Evolutionary conservation across 306 rosid species (phyloP), one percentile per base, ranked within the genome.

Genomic region (Trifolium dubium): DNA sequence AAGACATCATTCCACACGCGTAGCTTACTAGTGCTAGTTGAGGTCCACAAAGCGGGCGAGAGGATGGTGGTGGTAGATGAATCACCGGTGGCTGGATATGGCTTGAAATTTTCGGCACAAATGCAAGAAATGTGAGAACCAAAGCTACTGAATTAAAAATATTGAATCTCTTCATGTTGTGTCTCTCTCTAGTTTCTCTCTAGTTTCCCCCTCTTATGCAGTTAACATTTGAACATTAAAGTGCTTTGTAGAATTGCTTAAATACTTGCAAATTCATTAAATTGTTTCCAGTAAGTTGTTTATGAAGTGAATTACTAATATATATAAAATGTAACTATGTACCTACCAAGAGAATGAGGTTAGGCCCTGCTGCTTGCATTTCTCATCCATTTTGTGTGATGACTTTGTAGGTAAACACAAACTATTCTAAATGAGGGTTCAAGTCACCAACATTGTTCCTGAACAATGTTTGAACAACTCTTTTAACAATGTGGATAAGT

Each of bases 1-100:
- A 61, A 14, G 97, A 85, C 9, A 88, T 78, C 76, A 34, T 54
- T 3, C 83, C 68, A 72, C 98, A 94, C 1, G 97, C 97, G 50
- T 91, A 86, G 83, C 63, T 85, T 13, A 83, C 98, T 0, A 94
- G 86, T 5, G 90, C 83, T 64, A 82, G 56, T 61, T 94, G 98
- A 3, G 96, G 84, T 8, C 82, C 80, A 72, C 98, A 93, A 9
- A 91, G 87, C 1, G 92, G 89, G 5, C 77, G 87, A 54, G 77
- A 78, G 17, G 82, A 10, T 19, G 39, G 9, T 14, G 71, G 50
- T 34, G 80, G 73, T 18, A 70, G 13, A 15, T 64, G 46, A 40
- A 61, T 7, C 19, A 19, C 14, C 19, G 74, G 76, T 41, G 72
- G 37, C 66, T 32, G 13, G 3, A 43, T n/a, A 53, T 79, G 73